A percentile compares a stretch with the other conserved stretches of the same genome.
Conservation (phyloP, 1,284 basidiomycete genomes). For the Grifola frondosa region DNA sequence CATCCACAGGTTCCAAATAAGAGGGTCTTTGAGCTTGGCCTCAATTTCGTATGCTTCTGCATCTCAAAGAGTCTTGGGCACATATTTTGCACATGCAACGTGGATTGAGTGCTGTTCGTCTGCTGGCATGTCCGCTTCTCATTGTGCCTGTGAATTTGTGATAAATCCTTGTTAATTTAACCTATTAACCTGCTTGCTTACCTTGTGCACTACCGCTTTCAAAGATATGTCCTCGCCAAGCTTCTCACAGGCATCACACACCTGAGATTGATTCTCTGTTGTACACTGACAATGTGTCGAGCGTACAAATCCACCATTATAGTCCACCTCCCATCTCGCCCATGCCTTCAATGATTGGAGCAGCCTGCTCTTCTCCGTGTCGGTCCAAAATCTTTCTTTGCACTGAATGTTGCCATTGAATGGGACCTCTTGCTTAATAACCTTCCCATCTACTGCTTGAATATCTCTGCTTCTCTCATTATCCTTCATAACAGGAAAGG, state of each 20-base stretch:
- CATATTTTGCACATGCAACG: slow-evolving; percentile 3
- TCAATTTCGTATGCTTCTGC: slow-evolving; percentile 2
- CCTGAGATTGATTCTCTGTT: not conserved
- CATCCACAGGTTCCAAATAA: not conserved
- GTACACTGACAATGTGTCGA: not conserved
- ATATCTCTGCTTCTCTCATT: too few species aligned
- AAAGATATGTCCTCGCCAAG: not conserved
- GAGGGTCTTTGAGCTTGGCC: not conserved
- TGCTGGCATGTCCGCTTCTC: not conserved
- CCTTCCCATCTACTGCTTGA: too few species aligned
- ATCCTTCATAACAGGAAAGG: too few species aligned
- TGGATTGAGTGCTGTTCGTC: slow-evolving; percentile 3
- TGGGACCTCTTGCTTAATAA: too few species aligned
- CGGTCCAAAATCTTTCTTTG: not conserved
- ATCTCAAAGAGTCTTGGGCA: not conserved
- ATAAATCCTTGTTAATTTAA: not conserved
- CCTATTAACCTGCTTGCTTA: not conserved
- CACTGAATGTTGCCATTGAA: too few species aligned
- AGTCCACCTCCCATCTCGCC: not conserved
- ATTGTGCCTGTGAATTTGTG: not conserved
- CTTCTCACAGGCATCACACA: not conserved
- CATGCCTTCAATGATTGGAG: not conserved
- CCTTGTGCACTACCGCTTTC: not conserved
- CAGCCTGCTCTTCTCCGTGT: too few species aligned
- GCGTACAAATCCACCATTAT: not conserved